A percentile compares a stretch with the other conserved stretches of the same genome.
Evolutionary conservation across 2,329 filamentous ascomycete genomes (phyloP).

Genomic region (Diaporthe amygdali): DNA sequence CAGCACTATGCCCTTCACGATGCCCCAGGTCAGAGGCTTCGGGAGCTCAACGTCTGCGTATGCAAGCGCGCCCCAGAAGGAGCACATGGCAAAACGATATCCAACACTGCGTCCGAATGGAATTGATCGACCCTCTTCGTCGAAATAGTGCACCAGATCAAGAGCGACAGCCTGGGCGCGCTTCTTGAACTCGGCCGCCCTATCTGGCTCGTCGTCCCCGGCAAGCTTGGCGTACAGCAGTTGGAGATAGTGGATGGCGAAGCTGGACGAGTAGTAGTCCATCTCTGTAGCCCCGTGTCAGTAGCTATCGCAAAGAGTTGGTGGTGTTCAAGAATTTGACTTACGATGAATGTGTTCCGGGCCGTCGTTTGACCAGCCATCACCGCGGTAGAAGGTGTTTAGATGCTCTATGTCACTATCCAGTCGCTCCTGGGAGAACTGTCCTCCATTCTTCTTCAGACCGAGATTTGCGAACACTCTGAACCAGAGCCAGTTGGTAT

Average conservation of each 20-base stretch:
- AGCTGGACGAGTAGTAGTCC: constrained; percentile 85
- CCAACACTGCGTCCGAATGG: constrained; percentile 80
- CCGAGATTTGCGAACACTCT: constrained; percentile 84
- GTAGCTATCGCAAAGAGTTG: neutral
- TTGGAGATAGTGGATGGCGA: constrained; percentile 82
- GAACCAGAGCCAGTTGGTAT: constrained; percentile 79
- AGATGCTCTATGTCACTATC: constrained; percentile 79
- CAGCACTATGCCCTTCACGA: constrained; percentile 77
- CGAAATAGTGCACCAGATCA: constrained; percentile 79
- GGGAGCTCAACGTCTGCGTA: constrained; percentile 78
- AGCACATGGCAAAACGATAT: constrained; percentile 86
- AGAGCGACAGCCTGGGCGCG: constrained; percentile 70
- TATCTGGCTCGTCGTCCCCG: constrained; percentile 67
- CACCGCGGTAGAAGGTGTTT: constrained; percentile 81
- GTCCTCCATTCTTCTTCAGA: constrained; percentile 74
- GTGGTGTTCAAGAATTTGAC: constrained; percentile 27
- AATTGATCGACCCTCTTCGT: constrained; percentile 72
- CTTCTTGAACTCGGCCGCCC: constrained; percentile 72
- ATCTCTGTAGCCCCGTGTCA: constrained; percentile 56
- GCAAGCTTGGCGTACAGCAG: constrained; percentile 77
- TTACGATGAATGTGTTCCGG: constrained; percentile 74
- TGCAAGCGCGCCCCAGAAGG: constrained; percentile 79
- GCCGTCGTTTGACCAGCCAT: constrained; percentile 83
- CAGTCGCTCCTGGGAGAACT: constrained; percentile 71
- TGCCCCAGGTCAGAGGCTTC: constrained; percentile 75